These are phyloP conservation scores for Leucaena leucocephala DNA, from an alignment of 306 rosid genomes.

Conservation along the genomic window DNA sequence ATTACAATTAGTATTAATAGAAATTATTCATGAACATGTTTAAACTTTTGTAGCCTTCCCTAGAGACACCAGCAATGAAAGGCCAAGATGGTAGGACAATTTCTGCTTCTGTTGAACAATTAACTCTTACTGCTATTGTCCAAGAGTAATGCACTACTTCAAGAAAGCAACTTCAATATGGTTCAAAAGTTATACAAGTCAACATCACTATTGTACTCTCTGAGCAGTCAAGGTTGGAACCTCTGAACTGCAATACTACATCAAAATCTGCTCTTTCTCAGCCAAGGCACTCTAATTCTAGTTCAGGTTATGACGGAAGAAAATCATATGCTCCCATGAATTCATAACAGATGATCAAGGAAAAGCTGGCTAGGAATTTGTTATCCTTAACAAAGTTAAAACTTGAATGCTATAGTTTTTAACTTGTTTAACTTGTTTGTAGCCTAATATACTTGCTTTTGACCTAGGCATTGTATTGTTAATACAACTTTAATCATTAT, in stretches of 20 bases:
- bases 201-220: constrained; percentile 14
- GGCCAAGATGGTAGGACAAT: constrained; percentile 13
- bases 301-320: constrained; percentile 27
- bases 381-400: too few relatives aligned
- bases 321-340: constrained; percentile 9
- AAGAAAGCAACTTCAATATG: constrained; percentile 18
- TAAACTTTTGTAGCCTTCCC: constrained; percentile 23
- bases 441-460: too few relatives aligned
- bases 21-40: constrained; percentile 14
- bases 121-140: too few relatives aligned
- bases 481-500: too few relatives aligned
- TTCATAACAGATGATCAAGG: constrained; percentile 28
- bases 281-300: constrained; percentile 20
- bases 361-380: too few relatives aligned
- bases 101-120: too few relatives aligned
- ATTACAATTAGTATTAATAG: not conserved
- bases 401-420: too few relatives aligned
- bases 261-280: not conserved
- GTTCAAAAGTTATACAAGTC: constrained; percentile 16
- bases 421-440: too few relatives aligned
- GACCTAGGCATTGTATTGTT: too few relatives aligned
- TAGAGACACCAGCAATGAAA: constrained; percentile 25
- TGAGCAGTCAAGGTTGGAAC: constrained; percentile 15
- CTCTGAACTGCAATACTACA: not conserved
- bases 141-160: constrained; percentile 28